These are phyloP conservation scores for Teratosphaeria destructans DNA, from an alignment of 2,329 filamentous ascomycete species.

Conservation along the genomic window DNA sequence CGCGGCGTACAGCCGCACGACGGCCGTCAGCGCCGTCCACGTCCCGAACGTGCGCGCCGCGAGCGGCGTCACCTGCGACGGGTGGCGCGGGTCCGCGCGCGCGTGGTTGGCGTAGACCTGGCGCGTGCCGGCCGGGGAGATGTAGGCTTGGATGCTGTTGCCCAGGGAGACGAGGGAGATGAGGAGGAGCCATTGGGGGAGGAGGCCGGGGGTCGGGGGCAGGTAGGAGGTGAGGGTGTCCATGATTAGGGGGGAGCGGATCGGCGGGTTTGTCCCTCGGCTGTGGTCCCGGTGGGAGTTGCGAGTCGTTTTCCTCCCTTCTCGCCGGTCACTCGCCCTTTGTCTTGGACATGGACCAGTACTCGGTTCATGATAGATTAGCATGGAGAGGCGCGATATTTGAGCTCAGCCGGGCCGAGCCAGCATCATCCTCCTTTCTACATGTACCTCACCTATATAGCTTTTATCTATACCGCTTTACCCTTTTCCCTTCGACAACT, in stretches of 20 bases:
- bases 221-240: slow-evolving; percentile 28
- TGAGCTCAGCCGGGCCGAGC: neutral
- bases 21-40: slow-evolving; percentile 69
- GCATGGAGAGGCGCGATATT: slow-evolving; percentile 1
- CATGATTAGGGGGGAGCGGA: neutral
- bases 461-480: no score
- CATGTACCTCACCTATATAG: neutral
- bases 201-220: slow-evolving; percentile 39
- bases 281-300: neutral
- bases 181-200: slow-evolving; percentile 57
- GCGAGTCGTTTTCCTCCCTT: neutral
- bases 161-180: slow-evolving; percentile 70
- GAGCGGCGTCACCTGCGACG: slow-evolving; percentile 52
- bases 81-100: slow-evolving; percentile 13
- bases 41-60: slow-evolving; percentile 74
- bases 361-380: neutral
- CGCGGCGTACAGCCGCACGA: slow-evolving; percentile 72
- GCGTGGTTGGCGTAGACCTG: slow-evolving; percentile 65
- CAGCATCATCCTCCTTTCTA: neutral
- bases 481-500: no score
- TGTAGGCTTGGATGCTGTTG: slow-evolving; percentile 78
- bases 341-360: neutral
- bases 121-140: slow-evolving; percentile 69
- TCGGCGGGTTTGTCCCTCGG: neutral
- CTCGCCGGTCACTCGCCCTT: neutral